Evolutionary conservation across 208 protist genomes (phyloP).

Genomic region (Acanthamoeba polyphaga): DNA sequence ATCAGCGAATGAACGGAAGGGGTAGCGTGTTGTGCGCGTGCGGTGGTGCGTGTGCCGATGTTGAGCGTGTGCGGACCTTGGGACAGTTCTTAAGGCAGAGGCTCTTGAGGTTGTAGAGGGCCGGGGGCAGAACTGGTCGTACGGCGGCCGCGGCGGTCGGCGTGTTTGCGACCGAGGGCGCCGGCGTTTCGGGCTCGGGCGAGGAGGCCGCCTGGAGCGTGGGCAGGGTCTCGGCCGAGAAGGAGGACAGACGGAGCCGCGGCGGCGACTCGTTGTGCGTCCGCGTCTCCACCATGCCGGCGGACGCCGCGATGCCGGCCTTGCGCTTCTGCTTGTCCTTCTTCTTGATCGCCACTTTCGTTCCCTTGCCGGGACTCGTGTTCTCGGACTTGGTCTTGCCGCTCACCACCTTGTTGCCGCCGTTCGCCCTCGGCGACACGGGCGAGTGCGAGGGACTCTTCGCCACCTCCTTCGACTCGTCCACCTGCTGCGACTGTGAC

Average conservation of each 20-base stretch:
- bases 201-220: not conserved
- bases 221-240: constrained; percentile 31
- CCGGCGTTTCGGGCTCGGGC: not conserved
- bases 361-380: not conserved
- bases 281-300: constrained; percentile 36
- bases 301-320: not conserved
- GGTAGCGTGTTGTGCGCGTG: too few relatives aligned
- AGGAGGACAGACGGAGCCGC: constrained; percentile 5
- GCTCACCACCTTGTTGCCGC: not conserved
- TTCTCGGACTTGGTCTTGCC: not conserved
- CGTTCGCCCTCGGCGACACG: not conserved
- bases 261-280: not conserved
- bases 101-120: constrained; percentile 62
- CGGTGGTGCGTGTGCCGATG: too few relatives aligned
- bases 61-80: not conserved
- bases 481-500: not conserved
- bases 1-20: not conserved
- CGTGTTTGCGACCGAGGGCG: not conserved
- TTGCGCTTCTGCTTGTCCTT: not conserved
- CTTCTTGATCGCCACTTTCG: not conserved
- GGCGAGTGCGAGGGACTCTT: not conserved
- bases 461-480: not conserved
- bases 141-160: not conserved
- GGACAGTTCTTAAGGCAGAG: constrained; percentile 57
- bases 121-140: not conserved